Conservation (phyloP, 495 filamentous ascomycete genomes). For the Lasiosphaeriaceae sp. region DNA sequence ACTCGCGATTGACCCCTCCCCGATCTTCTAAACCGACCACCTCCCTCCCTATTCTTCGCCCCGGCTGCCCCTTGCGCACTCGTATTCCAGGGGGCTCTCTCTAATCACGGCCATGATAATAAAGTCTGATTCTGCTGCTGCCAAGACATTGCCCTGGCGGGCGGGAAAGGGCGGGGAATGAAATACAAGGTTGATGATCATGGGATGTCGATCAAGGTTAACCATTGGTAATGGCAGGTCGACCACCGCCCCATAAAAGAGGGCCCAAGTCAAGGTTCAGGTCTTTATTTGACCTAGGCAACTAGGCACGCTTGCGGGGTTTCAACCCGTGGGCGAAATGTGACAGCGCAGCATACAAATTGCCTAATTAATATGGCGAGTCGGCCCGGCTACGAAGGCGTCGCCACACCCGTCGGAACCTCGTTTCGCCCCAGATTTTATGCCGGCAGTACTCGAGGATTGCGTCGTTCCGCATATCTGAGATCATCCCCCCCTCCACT, state of each 20-base stretch:
- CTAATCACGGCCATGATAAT: too few species aligned
- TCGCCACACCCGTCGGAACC: constrained; percentile 9
- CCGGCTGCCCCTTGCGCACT: too few species aligned
- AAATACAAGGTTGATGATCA: neutral
- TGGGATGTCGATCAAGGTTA: too few species aligned
- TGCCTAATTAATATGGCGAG: constrained; percentile 16
- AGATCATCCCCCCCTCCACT: neutral
- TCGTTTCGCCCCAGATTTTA: neutral
- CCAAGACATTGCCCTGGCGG: neutral
- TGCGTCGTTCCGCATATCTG: neutral
- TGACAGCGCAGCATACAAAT: neutral
- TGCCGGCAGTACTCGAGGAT: neutral
- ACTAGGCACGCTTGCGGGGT: too few species aligned
- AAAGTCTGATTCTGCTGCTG: neutral
- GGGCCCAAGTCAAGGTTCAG: too few species aligned
- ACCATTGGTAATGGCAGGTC: too few species aligned
- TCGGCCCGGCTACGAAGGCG: constrained; percentile 9
- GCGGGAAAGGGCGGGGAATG: neutral
- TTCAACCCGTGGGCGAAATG: neutral
- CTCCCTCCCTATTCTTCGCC: too few species aligned
- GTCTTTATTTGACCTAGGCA: too few species aligned
- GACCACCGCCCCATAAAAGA: too few species aligned
- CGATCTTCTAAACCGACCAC: too few species aligned
- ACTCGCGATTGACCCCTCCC: too few species aligned
- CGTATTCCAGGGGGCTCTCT: too few species aligned